Evolutionary conservation across 2,329 filamentous ascomycete genomes (phyloP).

Genomic region (Rhexocercosporidium sp.): DNA sequence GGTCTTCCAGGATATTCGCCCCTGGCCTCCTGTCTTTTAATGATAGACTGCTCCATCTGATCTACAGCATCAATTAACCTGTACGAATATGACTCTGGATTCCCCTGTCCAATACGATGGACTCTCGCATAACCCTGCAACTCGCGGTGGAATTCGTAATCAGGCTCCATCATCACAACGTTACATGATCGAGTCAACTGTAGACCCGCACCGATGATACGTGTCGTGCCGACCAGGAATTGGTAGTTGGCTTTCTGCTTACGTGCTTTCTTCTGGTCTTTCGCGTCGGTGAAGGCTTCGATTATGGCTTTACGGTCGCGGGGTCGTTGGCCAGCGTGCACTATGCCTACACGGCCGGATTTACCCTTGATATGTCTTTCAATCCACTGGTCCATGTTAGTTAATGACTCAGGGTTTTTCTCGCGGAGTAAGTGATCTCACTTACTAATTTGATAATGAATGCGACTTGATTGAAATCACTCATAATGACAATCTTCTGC

Average conservation of each 20-base stretch:
- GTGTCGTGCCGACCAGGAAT: constrained; percentile 26
- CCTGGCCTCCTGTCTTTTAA: constrained; percentile 21
- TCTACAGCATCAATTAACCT: constrained; percentile 22
- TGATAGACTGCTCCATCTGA: constrained; percentile 18
- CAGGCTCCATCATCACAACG: constrained; percentile 30
- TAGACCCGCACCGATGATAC: constrained; percentile 26
- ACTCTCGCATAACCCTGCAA: constrained; percentile 26
- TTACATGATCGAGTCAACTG: constrained; percentile 27
- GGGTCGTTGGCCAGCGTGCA: constrained; percentile 15
- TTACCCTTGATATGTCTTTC: constrained; percentile 19
- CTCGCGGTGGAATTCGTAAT: constrained; percentile 26
- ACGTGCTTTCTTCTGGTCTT: constrained; percentile 5
- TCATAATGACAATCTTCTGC: constrained; percentile 31
- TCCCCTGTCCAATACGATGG: constrained; percentile 30
- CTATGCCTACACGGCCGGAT: constrained; percentile 13
- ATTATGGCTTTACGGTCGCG: constrained; percentile 10
- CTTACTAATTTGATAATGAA: constrained; percentile 31
- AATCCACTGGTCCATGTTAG: constrained; percentile 20
- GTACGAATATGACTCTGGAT: constrained; percentile 18
- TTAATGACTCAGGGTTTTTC: too few species aligned
- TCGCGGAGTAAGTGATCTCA: too few species aligned
- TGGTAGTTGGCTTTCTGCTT: constrained; percentile 23
- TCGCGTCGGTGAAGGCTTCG: constrained; percentile 24
- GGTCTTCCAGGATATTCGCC: constrained; percentile 13
- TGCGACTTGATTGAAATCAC: constrained; percentile 24